Percentiles rank a stretch among this genome's conserved stretches.
Conservation (phyloP, 2,329 filamentous ascomycete genomes). For the Lachnellula hyalina region DNA sequence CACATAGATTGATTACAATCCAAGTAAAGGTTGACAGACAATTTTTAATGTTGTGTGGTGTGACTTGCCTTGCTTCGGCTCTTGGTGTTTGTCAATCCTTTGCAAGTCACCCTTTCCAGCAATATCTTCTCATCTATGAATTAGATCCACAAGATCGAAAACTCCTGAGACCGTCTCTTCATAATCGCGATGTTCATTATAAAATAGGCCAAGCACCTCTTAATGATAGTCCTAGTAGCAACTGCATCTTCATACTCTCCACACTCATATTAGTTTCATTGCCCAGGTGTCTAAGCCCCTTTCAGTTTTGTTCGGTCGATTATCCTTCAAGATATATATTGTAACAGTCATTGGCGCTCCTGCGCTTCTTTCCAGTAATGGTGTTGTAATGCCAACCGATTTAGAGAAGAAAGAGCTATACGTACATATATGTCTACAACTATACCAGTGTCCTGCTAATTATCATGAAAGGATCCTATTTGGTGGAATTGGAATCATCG, state of each 20-base stretch:
- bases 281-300: not conserved
- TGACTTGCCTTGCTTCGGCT: not conserved
- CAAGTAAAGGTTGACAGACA: not conserved
- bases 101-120: not conserved
- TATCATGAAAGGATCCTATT: not conserved
- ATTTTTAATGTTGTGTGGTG: not conserved
- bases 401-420: constrained; percentile 5
- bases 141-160: no score
- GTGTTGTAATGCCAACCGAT: constrained; percentile 1
- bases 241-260: not conserved
- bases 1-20: constrained; percentile 15
- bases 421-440: not conserved
- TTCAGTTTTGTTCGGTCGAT: not conserved
- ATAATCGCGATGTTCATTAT: no score
- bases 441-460: not conserved
- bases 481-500: not conserved
- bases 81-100: not conserved
- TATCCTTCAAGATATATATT: constrained; percentile 15
- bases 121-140: no score
- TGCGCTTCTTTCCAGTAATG: constrained; percentile 9
- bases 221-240: not conserved
- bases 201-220: no score
- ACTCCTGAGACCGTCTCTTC: no score
- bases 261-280: not conserved
- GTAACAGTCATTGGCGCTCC: constrained; percentile 7